These are phyloP conservation scores for Byssothecium circinans DNA, from an alignment of 2,329 filamentous ascomycete species.

Conservation along the genomic window DNA sequence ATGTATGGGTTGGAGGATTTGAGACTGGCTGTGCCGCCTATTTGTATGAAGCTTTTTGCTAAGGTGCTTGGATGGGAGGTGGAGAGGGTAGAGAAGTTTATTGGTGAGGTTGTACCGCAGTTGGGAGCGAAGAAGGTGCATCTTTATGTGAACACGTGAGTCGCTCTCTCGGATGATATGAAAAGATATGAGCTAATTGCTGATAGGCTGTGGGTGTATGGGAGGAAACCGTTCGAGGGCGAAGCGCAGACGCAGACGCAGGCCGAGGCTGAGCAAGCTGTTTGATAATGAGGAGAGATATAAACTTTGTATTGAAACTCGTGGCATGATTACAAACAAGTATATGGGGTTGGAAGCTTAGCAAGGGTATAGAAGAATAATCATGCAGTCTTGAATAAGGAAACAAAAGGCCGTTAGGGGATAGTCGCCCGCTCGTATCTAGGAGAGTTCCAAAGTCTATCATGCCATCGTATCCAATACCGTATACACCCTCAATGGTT, in stretches of 20 bases:
- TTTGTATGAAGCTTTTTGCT: slow-evolving; percentile 19
- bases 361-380: neutral
- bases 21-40: slow-evolving; percentile 23
- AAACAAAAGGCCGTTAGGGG: slow-evolving; percentile 1
- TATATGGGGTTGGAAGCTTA: neutral
- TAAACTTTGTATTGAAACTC: neutral
- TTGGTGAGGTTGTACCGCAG: slow-evolving; percentile 8
- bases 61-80: slow-evolving; percentile 23
- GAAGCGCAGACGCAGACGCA: neutral
- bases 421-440: neutral
- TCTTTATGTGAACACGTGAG: slow-evolving; percentile 20
- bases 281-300: neutral
- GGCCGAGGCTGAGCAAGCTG: neutral
- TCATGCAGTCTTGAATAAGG: slow-evolving; percentile 2
- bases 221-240: slow-evolving; percentile 11
- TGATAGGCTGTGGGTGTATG: slow-evolving; percentile 14
- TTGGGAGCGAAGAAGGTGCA: slow-evolving; percentile 17
- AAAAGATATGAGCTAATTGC: slow-evolving; percentile 4
- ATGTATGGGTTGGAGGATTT: slow-evolving; percentile 33
- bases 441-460: neutral
- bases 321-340: neutral
- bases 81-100: slow-evolving; percentile 14
- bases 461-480: neutral
- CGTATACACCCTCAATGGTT: neutral
- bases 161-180: neutral